Percentiles rank a stretch among this genome's conserved stretches.
Conservation (phyloP, 345 rosid genomes). For the Pistacia atlantica region DNA sequence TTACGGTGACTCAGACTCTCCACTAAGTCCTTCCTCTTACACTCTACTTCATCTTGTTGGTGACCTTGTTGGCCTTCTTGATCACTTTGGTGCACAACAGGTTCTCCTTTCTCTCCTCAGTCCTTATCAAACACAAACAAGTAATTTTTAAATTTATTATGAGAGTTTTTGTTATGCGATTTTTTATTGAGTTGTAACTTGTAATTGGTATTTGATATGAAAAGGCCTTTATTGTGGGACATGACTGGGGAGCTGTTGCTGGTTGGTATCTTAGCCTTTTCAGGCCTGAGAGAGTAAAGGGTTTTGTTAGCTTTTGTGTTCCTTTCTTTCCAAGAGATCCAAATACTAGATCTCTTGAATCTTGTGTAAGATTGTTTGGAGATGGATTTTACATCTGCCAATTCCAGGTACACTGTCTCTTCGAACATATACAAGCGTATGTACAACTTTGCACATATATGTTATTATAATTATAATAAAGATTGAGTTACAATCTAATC, state of each 20-base stretch:
- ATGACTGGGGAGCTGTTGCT: conserved; percentile 67
- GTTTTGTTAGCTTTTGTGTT: conserved; percentile 46
- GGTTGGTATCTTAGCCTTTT: conserved; percentile 56
- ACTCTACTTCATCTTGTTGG: conserved; percentile 53
- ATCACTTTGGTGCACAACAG: conserved; percentile 51
- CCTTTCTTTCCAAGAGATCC: conserved; percentile 50
- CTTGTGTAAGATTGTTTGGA: conserved; percentile 28
- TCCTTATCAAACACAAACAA: background rate
- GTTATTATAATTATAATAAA: background rate
- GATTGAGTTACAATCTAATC: too few relatives aligned
- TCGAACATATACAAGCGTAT: background rate
- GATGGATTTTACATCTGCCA: conserved; percentile 60
- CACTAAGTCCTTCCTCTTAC: conserved; percentile 46
- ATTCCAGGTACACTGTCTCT: conserved; percentile 54
- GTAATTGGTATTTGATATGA: conserved; percentile 8
- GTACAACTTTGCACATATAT: background rate
- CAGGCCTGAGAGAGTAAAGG: conserved; percentile 63
- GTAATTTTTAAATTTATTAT: too few relatives aligned
- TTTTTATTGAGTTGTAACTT: background rate
- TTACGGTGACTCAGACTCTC: conserved; percentile 62
- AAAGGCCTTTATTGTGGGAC: conserved; percentile 69
- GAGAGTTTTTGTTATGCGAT: too few relatives aligned
- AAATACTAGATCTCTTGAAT: conserved; percentile 30
- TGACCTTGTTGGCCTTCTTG: conserved; percentile 57
- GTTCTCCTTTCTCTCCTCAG: conserved; percentile 18